A percentile compares a stretch with the other conserved stretches of the same genome.
These are phyloP conservation scores for Quercus variabilis DNA, from an alignment of 306 rosid species.

Conservation along the genomic window DNA sequence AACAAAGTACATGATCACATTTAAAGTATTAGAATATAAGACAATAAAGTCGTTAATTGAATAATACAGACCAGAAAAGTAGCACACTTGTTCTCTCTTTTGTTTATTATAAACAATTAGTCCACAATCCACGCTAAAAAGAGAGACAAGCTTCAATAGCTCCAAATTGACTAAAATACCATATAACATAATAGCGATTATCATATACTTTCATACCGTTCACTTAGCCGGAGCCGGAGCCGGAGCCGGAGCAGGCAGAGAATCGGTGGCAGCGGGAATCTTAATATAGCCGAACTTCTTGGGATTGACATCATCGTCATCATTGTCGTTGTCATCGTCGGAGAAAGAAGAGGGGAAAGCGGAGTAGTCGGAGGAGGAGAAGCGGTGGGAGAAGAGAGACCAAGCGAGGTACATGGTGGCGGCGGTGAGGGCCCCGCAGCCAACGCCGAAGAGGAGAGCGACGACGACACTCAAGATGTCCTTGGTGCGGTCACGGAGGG, in stretches of 20 bases:
- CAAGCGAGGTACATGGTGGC: slow-evolving; percentile 84
- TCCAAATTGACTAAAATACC: not conserved
- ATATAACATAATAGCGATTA: not conserved
- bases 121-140: not conserved
- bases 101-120: not conserved
- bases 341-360: slow-evolving; percentile 6
- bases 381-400: slow-evolving; percentile 55
- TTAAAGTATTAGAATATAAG: not conserved
- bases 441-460: slow-evolving; percentile 85
- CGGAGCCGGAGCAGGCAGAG: slow-evolving; percentile 25
- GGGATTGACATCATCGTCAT: slow-evolving; percentile 32
- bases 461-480: slow-evolving; percentile 89
- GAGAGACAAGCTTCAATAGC: slow-evolving; percentile 7
- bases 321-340: slow-evolving; percentile 30
- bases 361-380: slow-evolving; percentile 16
- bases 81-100: not conserved
- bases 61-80: slow-evolving; percentile 17
- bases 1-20: not conserved
- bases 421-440: slow-evolving; percentile 85
- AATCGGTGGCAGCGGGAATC: slow-evolving; percentile 42
- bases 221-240: slow-evolving; percentile 29
- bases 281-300: slow-evolving; percentile 70
- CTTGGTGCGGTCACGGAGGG: slow-evolving; percentile 86
- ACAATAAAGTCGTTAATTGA: slow-evolving; percentile 16
- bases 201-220: slow-evolving; percentile 19